Evolutionary conservation across 805 yeast genomes (phyloP), one percentile per base, ranked within the genome.

Genomic region (Ogataea siamensis): DNA sequence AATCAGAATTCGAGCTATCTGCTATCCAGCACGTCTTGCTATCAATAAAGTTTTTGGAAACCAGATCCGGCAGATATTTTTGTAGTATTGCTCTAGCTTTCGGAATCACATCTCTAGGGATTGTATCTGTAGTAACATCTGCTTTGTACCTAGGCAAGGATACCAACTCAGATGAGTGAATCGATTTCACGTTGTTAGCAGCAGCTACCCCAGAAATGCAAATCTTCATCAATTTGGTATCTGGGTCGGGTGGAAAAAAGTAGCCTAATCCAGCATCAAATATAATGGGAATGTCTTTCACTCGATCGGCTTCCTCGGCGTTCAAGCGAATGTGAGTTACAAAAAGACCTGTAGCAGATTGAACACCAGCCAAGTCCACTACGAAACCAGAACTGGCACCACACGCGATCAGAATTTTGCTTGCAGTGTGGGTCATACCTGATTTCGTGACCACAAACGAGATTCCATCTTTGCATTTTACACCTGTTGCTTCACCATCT

Each of bases 181-280:
- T 60, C 32, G 48, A 43, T 2, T n/a, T 7, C 11, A 54, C 48
- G 17, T 37, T 34, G 32, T 49, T 41, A n/a, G 44, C 37, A 9
- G 66, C 58, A 23, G 68, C 70, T 10, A 58, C 46, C 31, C 57
- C 64, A 3, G 64, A 62, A 18, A 66, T 45, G 4, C 70, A 71
- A 27, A 72, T 55, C 44, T 72, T 72, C 41, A 66, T 14, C 14
- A 57, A 38, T 10, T 45, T 56, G 0, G 64, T 61, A 2, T 57
- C 62, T 8, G 54, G 50, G 46, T 71, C 76, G 11, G 78, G 78
- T 5, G 76, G 74, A 55, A 72, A 72, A 45, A 68, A 68, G 43
- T 70, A 72, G 1, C 77, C 76, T 46, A 57, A 45, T 26, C 66
- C 71, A 2, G 73, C 60, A 42, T 68, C 67, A 48, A 71, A 71